Percentiles rank a stretch among this genome's conserved stretches.
Evolutionary conservation across 192 early-diverging fungal genomes (phyloP).

Genomic region (Backusella tuberculispora): DNA sequence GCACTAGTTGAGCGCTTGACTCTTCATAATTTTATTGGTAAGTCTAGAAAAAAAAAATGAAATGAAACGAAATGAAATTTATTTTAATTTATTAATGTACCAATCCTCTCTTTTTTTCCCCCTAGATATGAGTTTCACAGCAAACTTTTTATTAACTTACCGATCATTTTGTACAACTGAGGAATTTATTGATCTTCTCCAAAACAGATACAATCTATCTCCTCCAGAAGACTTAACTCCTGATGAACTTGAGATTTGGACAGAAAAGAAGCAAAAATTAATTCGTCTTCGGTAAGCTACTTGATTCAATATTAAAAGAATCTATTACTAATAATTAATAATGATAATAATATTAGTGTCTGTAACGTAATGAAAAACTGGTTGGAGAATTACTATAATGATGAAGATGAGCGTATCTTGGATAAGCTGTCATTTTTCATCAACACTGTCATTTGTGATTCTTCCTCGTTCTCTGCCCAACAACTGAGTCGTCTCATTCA

Average conservation of each 20-base stretch:
- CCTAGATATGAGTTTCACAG: constrained; percentile 78
- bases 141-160: constrained; percentile 93
- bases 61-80: not conserved
- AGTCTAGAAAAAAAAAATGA: constrained; percentile 14
- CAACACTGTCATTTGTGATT: constrained; percentile 70
- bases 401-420: constrained; percentile 75
- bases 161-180: constrained; percentile 86
- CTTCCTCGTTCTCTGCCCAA: constrained; percentile 67
- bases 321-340: not conserved
- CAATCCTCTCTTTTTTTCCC: not conserved
- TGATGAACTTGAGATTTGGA: constrained; percentile 79
- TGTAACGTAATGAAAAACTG: constrained; percentile 95
- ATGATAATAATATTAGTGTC: constrained; percentile 51
- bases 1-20: constrained; percentile 91
- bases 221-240: constrained; percentile 71
- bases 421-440: constrained; percentile 73
- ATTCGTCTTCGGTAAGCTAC: constrained; percentile 69
- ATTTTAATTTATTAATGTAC: not conserved
- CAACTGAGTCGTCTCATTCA: constrained; percentile 81
- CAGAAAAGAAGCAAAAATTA: constrained; percentile 87
- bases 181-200: constrained; percentile 78
- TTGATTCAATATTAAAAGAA: not conserved
- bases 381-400: constrained; percentile 90
- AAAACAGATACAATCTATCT: constrained; percentile 76
- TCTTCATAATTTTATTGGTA: constrained; percentile 74